Evolutionary conservation across 2,329 filamentous ascomycete species (phyloP), one percentile per base, ranked within the genome.

Genomic region (Xylariaceae sp.): DNA sequence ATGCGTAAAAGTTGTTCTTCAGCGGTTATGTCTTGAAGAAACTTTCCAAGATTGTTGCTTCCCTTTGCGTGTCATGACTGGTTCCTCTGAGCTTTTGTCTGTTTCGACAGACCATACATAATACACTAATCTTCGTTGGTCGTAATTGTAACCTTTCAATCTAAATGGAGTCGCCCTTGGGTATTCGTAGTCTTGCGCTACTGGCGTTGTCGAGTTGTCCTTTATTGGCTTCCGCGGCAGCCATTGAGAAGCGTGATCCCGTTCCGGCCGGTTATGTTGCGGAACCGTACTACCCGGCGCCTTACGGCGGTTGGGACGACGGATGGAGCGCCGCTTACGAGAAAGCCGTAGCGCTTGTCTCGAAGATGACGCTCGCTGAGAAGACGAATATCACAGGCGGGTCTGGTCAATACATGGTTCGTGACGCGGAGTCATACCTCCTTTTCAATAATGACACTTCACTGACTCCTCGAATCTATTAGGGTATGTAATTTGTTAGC

Each of bases 331-430:
- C 80, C 16, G 86, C 87, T 60, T 93, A 91, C 64, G 72, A 72
- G 47, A 90, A 88, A 62, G 89, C 89, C 1, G 77, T 83, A 51
- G 69, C 74, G 3, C 69, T 92, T 13, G 88, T 93, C 14, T 80
- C 82, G 48, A 80, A 83, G 44, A 89, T 93, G 88, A 92, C 88
- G 0, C 70, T 93, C 50, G 88, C 87, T 2, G 89, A 92, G 67
- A 93, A 92, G 72, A 85, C 87, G 3, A 92, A 91, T 64, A 77
- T 91, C 47, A 90, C 87, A 0, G 81, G 81, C 1, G 88, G 88
- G 3, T 86, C 80, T 1, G 88, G 88, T 1, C 78, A 86, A 40
- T 86, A 77, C 57, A 91, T 90, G 88, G 87, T 80, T 39, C 74
- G 12, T 16, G 41, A 18, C 5, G 34, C n/a, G 18, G n/a, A 3